Base-by-base conservation (phyloP, 305 asterid genomes). In the Fraxinus latifolia region DNA sequence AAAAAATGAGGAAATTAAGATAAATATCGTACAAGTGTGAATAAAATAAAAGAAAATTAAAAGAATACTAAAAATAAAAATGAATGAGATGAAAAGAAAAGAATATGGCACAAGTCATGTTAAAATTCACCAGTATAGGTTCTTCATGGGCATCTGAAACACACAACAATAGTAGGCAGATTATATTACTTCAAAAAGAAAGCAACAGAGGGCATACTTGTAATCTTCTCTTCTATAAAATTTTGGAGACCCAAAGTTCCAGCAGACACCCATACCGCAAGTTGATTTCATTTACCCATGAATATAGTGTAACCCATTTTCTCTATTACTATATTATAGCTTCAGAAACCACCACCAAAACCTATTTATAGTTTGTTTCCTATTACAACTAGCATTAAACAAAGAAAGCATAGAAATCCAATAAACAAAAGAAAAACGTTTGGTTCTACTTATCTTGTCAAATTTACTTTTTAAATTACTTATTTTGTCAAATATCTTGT, bases 191-290 rank as follows among this genome's bases (percentile, higher is more conserved):
- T 0, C 17, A 44, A 44, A 11, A 14, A 14, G 17, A 14, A 67
- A 31, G 60, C 60, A 58, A 1, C 36, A 78, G 36, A 44, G 80
- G 92, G 89, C 73, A 85, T 55, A 72, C 81, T 79, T 76, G 91
- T 84, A 85, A 87, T 84, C 62, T 83, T 74, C 76, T 44, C 74
- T 33, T 78, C 27, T 9, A n/a, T 37, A 31, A 84, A 80, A 83
- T 81, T 74, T 83, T 78, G 81, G 82, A 83, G 82, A 87, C 72
- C 77, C 83, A 81, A 50, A 44, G 70, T 70, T 85, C 82, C 79
- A 81, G 78, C 65, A 68, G 42, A 82, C 78, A 39, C 77, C 42
- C 74, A 77, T 60, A 50, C 70, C 74, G 37, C 78, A 19, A 82
- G 42, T 25, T 31, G 72, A 58, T 23, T 76, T 78, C 78, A 14